Evolutionary conservation across 495 filamentous ascomycete species (phyloP).

Genomic region (Aspergillus mulundensis): DNA sequence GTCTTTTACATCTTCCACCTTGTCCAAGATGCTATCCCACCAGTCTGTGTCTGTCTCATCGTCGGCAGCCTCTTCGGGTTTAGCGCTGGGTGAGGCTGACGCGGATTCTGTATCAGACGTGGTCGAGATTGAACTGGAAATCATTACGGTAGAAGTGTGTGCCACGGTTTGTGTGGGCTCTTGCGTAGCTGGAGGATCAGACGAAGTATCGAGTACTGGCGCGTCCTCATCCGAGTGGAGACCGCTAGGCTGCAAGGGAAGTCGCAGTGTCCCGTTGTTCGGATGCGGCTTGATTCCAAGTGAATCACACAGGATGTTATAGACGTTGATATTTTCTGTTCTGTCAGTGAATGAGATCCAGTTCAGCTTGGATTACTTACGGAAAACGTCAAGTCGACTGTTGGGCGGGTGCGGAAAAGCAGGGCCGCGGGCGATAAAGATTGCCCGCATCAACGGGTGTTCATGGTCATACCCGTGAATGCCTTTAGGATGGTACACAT

Average conservation of each 20-base stretch:
- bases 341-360: neutral
- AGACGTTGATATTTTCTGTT: slow-evolving; percentile 88
- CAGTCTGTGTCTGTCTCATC: slow-evolving; percentile 22
- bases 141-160: neutral
- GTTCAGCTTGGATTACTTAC: slow-evolving; percentile 48
- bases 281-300: slow-evolving; percentile 62
- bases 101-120: slow-evolving; percentile 8
- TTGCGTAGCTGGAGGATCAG: slow-evolving; percentile 32
- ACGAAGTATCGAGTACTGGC: slow-evolving; percentile 29
- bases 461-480: slow-evolving; percentile 90
- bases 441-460: slow-evolving; percentile 86
- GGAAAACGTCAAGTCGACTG: slow-evolving; percentile 76
- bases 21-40: slow-evolving; percentile 33
- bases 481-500: slow-evolving; percentile 68
- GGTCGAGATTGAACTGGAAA: neutral
- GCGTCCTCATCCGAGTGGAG: slow-evolving; percentile 54
- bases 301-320: slow-evolving; percentile 88
- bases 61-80: slow-evolving; percentile 18
- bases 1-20: slow-evolving; percentile 34
- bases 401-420: slow-evolving; percentile 82
- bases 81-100: slow-evolving; percentile 3
- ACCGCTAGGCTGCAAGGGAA: slow-evolving; percentile 68
- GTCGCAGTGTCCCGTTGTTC: slow-evolving; percentile 84
- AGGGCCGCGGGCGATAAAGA: slow-evolving; percentile 84
- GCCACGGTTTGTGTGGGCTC: neutral